A percentile compares a stretch with the other conserved stretches of the same genome.
These are phyloP conservation scores for Cryptococcus hybrid DNA, from an alignment of 1,284 basidiomycete genomes.

Conservation along the genomic window DNA sequence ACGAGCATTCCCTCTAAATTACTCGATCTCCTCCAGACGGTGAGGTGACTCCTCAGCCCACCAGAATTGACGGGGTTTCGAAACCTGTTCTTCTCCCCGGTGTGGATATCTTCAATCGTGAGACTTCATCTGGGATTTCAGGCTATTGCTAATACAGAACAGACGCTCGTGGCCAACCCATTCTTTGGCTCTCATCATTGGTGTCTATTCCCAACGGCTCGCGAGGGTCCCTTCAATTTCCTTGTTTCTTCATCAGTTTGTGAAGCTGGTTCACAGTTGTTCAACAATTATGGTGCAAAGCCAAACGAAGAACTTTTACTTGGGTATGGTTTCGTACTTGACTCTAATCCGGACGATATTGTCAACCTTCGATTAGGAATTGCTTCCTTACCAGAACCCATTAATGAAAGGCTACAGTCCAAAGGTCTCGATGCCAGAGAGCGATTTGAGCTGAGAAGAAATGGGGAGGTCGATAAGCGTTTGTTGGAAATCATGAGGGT, in stretches of 20 bases:
- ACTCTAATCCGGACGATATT: constrained; percentile 75
- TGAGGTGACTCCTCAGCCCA: constrained; percentile 7
- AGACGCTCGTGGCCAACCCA: constrained; percentile 59
- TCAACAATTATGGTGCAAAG: constrained; percentile 65
- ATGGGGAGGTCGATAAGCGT: constrained; percentile 58
- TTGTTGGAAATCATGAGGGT: constrained; percentile 60
- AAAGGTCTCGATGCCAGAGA: constrained; percentile 38
- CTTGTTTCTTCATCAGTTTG: constrained; percentile 42
- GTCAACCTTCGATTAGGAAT: constrained; percentile 68
- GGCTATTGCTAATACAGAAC: too few relatives aligned
- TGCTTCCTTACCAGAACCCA: constrained; percentile 4
- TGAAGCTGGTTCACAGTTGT: constrained; percentile 60
- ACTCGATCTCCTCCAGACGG: constrained; percentile 21
- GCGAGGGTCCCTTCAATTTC: constrained; percentile 22
- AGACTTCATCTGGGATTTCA: neutral
- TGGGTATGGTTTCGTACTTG: constrained; percentile 79
- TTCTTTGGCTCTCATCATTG: constrained; percentile 70
- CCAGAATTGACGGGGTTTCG: constrained; percentile 49
- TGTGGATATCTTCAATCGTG: constrained; percentile 78
- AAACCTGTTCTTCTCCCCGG: constrained; percentile 81
- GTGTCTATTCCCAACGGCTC: constrained; percentile 22
- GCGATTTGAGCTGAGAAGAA: constrained; percentile 64
- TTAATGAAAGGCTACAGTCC: constrained; percentile 17
- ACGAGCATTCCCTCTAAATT: constrained; percentile 63
- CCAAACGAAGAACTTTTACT: constrained; percentile 83